Conservation (phyloP, 768 basidiomycete species). For the Suillus luteus region DNA sequence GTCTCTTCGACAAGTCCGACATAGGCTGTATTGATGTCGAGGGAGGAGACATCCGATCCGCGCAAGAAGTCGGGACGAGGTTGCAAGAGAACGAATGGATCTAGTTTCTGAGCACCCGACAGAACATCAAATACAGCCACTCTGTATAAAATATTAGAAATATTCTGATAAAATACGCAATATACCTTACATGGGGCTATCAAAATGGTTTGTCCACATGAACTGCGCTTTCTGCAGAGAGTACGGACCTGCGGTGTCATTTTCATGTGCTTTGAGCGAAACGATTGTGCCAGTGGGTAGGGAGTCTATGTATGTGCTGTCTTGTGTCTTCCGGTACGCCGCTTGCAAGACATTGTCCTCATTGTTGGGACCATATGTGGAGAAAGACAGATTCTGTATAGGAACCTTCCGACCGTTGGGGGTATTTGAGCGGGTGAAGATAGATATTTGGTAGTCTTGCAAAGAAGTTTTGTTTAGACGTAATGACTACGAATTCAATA, state of each 20-base stretch:
- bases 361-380: conserved; percentile 91
- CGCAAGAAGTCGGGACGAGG: conserved; percentile 81
- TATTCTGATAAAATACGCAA: not conserved
- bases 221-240: conserved; percentile 38
- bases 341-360: conserved; percentile 75
- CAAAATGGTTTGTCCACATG: conserved; percentile 63
- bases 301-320: conserved; percentile 80
- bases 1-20: conserved; percentile 76
- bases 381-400: conserved; percentile 85
- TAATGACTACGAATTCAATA: not conserved
- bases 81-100: conserved; percentile 85
- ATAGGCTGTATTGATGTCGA: conserved; percentile 64
- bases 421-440: conserved; percentile 59
- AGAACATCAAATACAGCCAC: conserved; percentile 86
- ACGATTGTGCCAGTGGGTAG: conserved; percentile 78
- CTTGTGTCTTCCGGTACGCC: conserved; percentile 73
- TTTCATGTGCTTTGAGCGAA: conserved; percentile 57
- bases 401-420: conserved; percentile 41
- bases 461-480: conserved; percentile 1
- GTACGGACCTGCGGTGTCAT: conserved; percentile 31
- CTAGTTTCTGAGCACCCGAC: conserved; percentile 41
- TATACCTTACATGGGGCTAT: conserved; percentile 63
- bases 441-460: conserved; percentile 87
- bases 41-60: conserved; percentile 35
- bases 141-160: conserved; percentile 38